phyloP scores from a whole-genome alignment of 2,329 filamentous ascomycete species.

The Phialocephala subalpina region DNA sequence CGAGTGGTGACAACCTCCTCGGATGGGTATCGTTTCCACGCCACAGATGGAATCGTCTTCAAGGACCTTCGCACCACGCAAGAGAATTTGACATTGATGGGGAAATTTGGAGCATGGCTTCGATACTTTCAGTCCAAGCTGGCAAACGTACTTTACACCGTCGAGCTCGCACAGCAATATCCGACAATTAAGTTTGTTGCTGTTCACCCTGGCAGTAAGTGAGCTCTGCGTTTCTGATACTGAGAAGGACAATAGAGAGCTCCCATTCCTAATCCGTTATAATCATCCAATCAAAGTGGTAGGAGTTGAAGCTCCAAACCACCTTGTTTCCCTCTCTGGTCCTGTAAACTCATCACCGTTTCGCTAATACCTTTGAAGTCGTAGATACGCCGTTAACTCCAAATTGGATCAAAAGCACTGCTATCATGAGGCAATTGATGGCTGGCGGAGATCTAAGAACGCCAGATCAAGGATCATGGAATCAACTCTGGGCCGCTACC shows the following conservation, averaged over 20 bases:
- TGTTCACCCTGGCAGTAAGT: constrained; percentile 48
- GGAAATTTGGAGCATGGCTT: constrained; percentile 13
- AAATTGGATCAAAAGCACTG: constrained; percentile 17
- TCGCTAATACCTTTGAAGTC: constrained; percentile 23
- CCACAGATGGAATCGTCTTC: constrained; percentile 43
- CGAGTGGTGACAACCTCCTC: constrained; percentile 34
- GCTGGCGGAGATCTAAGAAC: constrained; percentile 28
- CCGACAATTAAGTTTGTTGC: constrained; percentile 47
- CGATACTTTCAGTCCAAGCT: constrained; percentile 55
- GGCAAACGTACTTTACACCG: constrained; percentile 53
- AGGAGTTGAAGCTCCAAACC: neutral
- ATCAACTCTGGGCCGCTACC: constrained; percentile 51
- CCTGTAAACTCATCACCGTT: neutral
- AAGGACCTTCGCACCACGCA: constrained; percentile 33
- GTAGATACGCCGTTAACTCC: constrained; percentile 36
- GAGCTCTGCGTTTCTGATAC: neutral
- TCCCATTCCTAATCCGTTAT: neutral
- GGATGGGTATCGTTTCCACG: constrained; percentile 17
- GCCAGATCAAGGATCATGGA: constrained; percentile 46
- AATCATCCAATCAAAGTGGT: neutral
- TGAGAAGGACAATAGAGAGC: neutral
- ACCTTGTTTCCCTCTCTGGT: neutral
- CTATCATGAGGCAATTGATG: constrained; percentile 32
- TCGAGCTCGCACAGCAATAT: constrained; percentile 49
- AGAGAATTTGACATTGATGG: constrained; percentile 12